Conservation (phyloP, 768 basidiomycete species). For the Phlebiopsis flavidoalba region DNA sequence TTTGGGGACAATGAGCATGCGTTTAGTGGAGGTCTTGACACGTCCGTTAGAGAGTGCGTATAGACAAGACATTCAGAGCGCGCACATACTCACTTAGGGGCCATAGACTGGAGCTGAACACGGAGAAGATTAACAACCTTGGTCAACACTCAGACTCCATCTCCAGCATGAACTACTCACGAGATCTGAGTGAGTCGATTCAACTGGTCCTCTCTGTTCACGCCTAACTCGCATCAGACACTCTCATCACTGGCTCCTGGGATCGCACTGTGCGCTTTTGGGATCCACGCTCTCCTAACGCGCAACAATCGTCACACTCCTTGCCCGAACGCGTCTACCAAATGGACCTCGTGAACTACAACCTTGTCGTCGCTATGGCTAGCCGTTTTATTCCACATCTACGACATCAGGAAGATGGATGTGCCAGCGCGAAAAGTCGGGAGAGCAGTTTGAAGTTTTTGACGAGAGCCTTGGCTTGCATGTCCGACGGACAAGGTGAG, state of each 20-base stretch:
- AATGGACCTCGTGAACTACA: constrained; percentile 73
- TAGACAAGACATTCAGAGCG: background rate
- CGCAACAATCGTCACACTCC: constrained; percentile 54
- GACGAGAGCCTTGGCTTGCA: constrained; percentile 87
- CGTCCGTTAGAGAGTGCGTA: constrained; percentile 74
- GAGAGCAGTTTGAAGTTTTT: constrained; percentile 95
- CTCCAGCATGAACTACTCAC: constrained; percentile 68
- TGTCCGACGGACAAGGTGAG: constrained; percentile 87
- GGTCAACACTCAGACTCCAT: constrained; percentile 82
- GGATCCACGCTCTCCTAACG: constrained; percentile 64
- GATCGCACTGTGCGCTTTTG: constrained; percentile 85
- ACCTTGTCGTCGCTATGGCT: constrained; percentile 90
- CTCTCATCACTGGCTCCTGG: constrained; percentile 86
- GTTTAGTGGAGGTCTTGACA: constrained; percentile 86
- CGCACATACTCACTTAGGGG: background rate
- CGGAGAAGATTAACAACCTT: constrained; percentile 66
- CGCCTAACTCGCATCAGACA: constrained; percentile 36
- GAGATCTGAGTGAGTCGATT: constrained; percentile 50
- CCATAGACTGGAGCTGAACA: constrained; percentile 68
- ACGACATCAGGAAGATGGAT: constrained; percentile 77
- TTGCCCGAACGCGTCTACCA: constrained; percentile 85
- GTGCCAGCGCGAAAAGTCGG: constrained; percentile 68
- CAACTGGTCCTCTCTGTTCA: background rate
- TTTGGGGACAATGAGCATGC: constrained; percentile 66
- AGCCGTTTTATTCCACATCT: constrained; percentile 87